Evolutionary conservation across 306 rosid species (phyloP), one percentile per base, ranked within the genome.

Genomic region (Senna siamea): DNA sequence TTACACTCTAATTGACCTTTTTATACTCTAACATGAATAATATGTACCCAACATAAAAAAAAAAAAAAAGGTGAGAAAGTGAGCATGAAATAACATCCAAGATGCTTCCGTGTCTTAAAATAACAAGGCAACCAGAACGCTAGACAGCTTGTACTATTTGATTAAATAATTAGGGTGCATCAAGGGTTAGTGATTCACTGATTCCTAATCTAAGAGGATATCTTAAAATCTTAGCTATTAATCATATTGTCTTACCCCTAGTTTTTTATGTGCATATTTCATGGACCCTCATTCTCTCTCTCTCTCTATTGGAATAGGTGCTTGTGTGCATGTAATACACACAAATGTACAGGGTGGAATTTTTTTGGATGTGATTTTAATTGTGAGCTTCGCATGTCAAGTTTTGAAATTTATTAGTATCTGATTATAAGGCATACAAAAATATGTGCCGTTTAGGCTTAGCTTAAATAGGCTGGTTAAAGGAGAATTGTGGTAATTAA

Each of bases 91-190:
- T 78, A 78, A 68, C 72, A 79, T 80, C 73, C 83, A 84, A 26
- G 1, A 65, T 78, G 62, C 53, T 20, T 59, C 75, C 54, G 65
- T 76, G 76, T 75, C 84, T 65, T 83, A 51, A 64, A 83, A 69
- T 69, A 81, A 73, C 76, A 48, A 73, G 67, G 70, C 70, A 52
- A 68, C 68, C 74, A 78, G 83, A 77, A 76, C 19, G 58, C 74
- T 70, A 58, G 74, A 79, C 89, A 80, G 84, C 85, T 81, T 69
- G 82, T 79, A 66, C 78, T 78, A 54, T 1, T 26, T 26, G 30
- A 73, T 78, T 82, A 48, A 78, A 74, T 66, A 80, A 32, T 77
- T 40, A 1, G 30, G 28, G 7, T 76, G 34, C 68, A 60, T 75
- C 75, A 61, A 54, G 50, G 70, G 74, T 66, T 84, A 54, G 66